Evolutionary conservation across 2,329 filamentous ascomycete genomes (phyloP).

Genomic region (Anthostomella pinea): DNA sequence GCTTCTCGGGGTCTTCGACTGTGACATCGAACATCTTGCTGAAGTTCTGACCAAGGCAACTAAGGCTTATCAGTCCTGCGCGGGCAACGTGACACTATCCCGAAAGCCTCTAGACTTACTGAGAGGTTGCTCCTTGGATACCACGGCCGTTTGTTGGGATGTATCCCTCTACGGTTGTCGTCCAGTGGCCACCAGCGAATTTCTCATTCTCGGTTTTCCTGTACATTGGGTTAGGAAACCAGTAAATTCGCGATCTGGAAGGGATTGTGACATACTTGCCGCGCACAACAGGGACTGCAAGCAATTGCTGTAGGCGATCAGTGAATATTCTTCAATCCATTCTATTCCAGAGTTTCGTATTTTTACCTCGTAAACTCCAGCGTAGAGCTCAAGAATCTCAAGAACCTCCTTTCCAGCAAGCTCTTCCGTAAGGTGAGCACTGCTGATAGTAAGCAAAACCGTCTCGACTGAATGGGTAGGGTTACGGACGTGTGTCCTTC

Average conservation of each 20-base stretch:
- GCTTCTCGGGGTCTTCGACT: constrained; percentile 84
- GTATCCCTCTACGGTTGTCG: constrained; percentile 94
- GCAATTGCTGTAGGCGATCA: constrained; percentile 68
- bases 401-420: constrained; percentile 82
- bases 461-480: not conserved
- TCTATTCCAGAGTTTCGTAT: not conserved
- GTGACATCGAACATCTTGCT: constrained; percentile 99
- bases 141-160: constrained; percentile 93
- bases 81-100: not conserved
- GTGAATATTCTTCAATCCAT: not conserved
- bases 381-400: constrained; percentile 91
- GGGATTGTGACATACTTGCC: constrained; percentile 49
- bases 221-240: not conserved
- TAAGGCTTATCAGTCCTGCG: constrained; percentile 7
- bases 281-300: constrained; percentile 92
- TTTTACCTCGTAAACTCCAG: constrained; percentile 72
- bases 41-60: constrained; percentile 86
- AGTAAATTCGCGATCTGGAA: constrained; percentile 19
- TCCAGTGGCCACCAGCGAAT: constrained; percentile 95
- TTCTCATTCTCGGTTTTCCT: constrained; percentile 96
- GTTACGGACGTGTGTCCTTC: constrained; percentile 68
- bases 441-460: constrained; percentile 34
- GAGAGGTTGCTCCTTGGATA: constrained; percentile 94
- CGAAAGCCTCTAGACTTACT: constrained; percentile 49
- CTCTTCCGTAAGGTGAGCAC: constrained; percentile 82